Evolutionary conservation across 306 rosid genomes (phyloP), one percentile per base, ranked within the genome.

Genomic region (Alnus glutinosa): DNA sequence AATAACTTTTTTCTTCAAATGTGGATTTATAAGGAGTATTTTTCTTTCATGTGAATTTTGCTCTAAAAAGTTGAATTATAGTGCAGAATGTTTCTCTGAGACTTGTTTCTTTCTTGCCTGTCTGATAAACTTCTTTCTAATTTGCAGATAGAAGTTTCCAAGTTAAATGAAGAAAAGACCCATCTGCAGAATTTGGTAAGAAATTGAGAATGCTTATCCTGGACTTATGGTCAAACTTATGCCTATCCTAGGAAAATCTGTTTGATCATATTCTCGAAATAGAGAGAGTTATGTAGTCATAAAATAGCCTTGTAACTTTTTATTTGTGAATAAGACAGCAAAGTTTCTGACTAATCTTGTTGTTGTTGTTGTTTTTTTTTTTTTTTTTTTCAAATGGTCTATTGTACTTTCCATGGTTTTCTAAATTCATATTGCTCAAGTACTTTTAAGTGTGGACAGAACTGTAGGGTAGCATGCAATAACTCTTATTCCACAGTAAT

Each of bases 151-250:
- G 98, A 93, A 88, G 49, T 93, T 72, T 32, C 68, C 0, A 89
- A 88, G 83, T 81, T 96, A 82, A 75, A 19, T 28, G 84, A 81
- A 42, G 87, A 93, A 73, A 64, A 91, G 79, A 18, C 23, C 3
- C 83, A 76, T 72, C 82, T 91, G 89, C 86, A 77, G 57, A 80
- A 73, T 86, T 70, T 83, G 97, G 99, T 96, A 87, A 87, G 96
- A 69, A 34, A 34, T 59, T 77, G 51, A 75, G 46, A 57, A 13
- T 70, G 54, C 54, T 50, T 75, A 74, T 44, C 48, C 66, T n/a
- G 76, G 74, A 28, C 71, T 71, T 63, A 2, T 73, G 32, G 2
- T 77, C 46, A 49, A 61, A 55, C 71, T 81, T 75, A 80, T 44
- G 47, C 77, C 2, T 76, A 50, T 46, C 52, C 11, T 9, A 49